Percentiles rank a stretch among this genome's conserved stretches.
Conservation (phyloP, 352 stramenopile species). For the Phytophthora agathidicida region DNA sequence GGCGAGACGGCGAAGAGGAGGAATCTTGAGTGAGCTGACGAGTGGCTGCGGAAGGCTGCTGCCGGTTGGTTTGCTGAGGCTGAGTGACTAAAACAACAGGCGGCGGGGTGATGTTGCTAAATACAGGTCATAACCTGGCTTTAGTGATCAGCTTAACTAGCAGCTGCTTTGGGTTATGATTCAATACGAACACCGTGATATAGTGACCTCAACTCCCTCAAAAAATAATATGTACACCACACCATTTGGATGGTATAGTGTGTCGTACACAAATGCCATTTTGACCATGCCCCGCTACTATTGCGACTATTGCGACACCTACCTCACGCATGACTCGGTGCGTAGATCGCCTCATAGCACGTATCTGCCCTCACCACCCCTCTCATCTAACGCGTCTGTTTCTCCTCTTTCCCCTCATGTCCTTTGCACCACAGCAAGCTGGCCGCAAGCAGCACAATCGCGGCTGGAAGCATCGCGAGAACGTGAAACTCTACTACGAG, state of each 20-base stretch:
- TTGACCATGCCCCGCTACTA: conserved; percentile 92
- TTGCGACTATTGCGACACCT: conserved; percentile 95
- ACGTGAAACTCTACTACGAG: conserved; percentile 95
- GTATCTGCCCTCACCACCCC: neutral
- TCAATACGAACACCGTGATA: too few species aligned
- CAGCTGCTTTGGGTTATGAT: too few species aligned
- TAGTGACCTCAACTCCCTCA: conserved; percentile 17
- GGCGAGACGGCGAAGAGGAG: conserved; percentile 17
- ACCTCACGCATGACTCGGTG: conserved; percentile 95
- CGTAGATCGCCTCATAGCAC: neutral
- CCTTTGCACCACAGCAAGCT: conserved; percentile 64
- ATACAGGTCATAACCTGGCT: too few species aligned
- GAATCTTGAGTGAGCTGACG: conserved; percentile 26
- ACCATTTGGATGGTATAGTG: neutral
- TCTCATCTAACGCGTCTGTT: conserved; percentile 1
- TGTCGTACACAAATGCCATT: conserved; percentile 5
- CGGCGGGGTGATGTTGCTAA: too few species aligned
- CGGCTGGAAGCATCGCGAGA: conserved; percentile 95
- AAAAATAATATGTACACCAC: neutral
- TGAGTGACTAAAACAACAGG: conserved; percentile 19
- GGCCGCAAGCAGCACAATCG: conserved; percentile 94
- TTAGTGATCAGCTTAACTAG: too few species aligned
- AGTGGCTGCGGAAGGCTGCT: conserved; percentile 15
- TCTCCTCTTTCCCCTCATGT: conserved; percentile 14
- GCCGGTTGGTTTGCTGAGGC: conserved; percentile 12